Evolutionary conservation across 163 green algal genomes (phyloP).

Genomic region (Botryococcus braunii): DNA sequence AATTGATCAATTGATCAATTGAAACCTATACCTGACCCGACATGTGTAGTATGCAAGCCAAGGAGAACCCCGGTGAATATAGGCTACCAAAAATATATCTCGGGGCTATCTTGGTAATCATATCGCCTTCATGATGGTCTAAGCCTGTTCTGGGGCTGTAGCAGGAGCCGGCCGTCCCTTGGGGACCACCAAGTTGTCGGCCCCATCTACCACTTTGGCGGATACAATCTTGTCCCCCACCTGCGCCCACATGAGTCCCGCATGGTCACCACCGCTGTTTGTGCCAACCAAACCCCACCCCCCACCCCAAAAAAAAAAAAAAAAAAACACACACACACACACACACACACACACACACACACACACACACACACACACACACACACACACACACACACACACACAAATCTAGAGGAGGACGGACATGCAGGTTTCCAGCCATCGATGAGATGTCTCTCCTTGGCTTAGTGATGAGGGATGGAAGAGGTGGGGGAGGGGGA

Average conservation of each 20-base stretch:
- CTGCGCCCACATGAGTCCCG: constrained; percentile 27
- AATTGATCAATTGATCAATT: no score
- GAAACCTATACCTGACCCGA: no score
- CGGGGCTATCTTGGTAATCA: no score
- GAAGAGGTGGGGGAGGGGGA: no score
- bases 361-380: neutral
- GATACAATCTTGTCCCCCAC: constrained; percentile 92
- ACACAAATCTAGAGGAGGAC: neutral
- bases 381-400: neutral
- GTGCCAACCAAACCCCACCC: neutral
- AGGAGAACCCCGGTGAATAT: no score
- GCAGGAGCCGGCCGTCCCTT: no score
- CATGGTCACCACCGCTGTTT: neutral
- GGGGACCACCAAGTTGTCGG: constrained; percentile 59
- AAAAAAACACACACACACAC: neutral
- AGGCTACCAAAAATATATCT: no score
- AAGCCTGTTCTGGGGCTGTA: no score
- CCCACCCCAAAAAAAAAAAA: neutral
- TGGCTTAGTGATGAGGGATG: no score
- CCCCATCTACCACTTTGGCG: constrained; percentile 77
- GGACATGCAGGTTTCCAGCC: neutral
- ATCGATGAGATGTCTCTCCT: no score
- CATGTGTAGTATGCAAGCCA: no score
- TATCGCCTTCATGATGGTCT: no score
- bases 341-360: neutral